phyloP scores from a whole-genome alignment of 208 protist genomes.

The Wallacemonas rigidus region DNA sequence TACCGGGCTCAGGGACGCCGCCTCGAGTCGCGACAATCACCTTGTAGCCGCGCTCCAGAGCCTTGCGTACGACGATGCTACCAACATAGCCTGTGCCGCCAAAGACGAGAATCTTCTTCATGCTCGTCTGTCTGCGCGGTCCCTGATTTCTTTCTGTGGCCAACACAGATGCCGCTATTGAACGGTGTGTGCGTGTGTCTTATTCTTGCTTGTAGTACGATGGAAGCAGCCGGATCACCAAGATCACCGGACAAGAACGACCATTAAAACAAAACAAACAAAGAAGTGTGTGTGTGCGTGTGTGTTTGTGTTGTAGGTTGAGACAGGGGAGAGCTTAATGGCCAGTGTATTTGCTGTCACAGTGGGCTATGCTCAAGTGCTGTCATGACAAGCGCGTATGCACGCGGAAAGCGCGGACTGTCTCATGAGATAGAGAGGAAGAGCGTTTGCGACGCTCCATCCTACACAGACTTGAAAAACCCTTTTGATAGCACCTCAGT shows the following conservation, averaged over 20 bases:
- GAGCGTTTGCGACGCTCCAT: no score
- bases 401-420: no score
- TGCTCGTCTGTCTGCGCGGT: neutral
- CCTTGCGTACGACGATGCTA: constrained; percentile 50
- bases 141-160: no score
- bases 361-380: no score
- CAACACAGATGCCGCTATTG: constrained; percentile 1
- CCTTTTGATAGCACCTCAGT: no score
- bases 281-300: neutral
- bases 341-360: no score
- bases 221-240: constrained; percentile 4
- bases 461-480: no score
- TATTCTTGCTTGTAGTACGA: constrained; percentile 9
- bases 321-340: neutral
- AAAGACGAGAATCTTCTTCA: constrained; percentile 84
- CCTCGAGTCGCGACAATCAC: constrained; percentile 70
- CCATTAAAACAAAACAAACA: constrained; percentile 19
- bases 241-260: constrained; percentile 5
- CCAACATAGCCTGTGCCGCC: constrained; percentile 87
- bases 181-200: constrained; percentile 4
- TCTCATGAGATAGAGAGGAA: no score
- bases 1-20: constrained; percentile 42
- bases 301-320: neutral
- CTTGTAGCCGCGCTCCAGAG: constrained; percentile 61
- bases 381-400: no score